Conservation (phyloP, 2,329 filamentous ascomycete genomes). For the Reticulascus tulasneorum region DNA sequence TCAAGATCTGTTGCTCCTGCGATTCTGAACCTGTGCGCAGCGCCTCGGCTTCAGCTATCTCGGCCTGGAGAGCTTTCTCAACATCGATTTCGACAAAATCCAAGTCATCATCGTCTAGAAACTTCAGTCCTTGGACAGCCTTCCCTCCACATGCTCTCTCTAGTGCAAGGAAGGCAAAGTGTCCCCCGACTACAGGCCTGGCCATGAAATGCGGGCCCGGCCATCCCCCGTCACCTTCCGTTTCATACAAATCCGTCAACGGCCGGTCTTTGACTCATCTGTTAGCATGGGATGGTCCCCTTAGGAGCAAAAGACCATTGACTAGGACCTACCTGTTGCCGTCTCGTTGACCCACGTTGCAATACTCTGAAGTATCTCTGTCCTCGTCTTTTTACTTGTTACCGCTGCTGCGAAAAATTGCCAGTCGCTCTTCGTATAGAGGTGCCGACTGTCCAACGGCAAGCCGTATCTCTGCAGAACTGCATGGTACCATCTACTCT, state of each 20-base stretch:
- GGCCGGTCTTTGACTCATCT: slow-evolving; percentile 52
- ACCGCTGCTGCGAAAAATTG: slow-evolving; percentile 85
- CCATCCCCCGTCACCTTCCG: slow-evolving; percentile 71
- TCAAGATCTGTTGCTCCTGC: background rate
- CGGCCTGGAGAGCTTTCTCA: slow-evolving; percentile 22
- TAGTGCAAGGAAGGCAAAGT: slow-evolving; percentile 81
- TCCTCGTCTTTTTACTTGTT: slow-evolving; percentile 62
- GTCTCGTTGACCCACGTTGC: slow-evolving; percentile 84
- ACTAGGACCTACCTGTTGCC: slow-evolving; percentile 45
- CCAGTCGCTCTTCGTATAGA: slow-evolving; percentile 90
- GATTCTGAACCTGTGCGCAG: slow-evolving; percentile 10
- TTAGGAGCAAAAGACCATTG: background rate
- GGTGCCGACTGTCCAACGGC: slow-evolving; percentile 74
- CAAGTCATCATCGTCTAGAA: slow-evolving; percentile 37
- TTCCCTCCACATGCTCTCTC: slow-evolving; percentile 73
- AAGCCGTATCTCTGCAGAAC: slow-evolving; percentile 80
- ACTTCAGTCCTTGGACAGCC: slow-evolving; percentile 54
- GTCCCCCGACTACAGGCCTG: slow-evolving; percentile 76
- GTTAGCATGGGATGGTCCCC: background rate
- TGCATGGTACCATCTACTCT: slow-evolving; percentile 75
- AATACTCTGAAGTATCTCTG: slow-evolving; percentile 69
- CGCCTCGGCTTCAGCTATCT: slow-evolving; percentile 17
- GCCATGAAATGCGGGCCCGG: slow-evolving; percentile 75
- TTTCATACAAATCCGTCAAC: slow-evolving; percentile 79
- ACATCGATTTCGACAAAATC: slow-evolving; percentile 29